A percentile compares a stretch with the other conserved stretches of the same genome.
phyloP scores from a whole-genome alignment of 371 early-diverging fungal genomes.

The Mucor sp. region DNA sequence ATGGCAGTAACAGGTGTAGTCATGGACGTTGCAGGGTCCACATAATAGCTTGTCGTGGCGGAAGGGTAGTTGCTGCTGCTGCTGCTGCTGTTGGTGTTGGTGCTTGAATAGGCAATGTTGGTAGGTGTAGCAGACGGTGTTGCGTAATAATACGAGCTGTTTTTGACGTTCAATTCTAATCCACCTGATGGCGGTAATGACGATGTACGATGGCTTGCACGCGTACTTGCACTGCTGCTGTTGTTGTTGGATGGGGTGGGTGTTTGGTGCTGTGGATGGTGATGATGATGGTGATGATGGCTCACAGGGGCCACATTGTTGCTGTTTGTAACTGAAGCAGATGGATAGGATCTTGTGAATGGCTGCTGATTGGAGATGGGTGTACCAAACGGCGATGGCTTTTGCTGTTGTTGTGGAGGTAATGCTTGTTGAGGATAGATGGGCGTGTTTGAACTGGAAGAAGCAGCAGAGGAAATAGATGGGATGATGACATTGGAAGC shows the following conservation, averaged over 20 bases:
- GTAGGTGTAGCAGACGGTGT: constrained; percentile 19
- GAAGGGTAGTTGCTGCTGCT: constrained; percentile 1
- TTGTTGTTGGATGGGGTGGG: not conserved
- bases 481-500: not conserved
- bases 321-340: constrained; percentile 1
- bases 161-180: constrained; percentile 6
- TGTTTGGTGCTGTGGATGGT: constrained; percentile 7
- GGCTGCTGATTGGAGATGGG: not conserved
- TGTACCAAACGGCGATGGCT: constrained; percentile 10
- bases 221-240: not conserved
- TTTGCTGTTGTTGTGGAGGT: constrained; percentile 8
- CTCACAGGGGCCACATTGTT: constrained; percentile 9
- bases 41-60: constrained; percentile 10
- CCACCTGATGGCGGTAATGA: constrained; percentile 10
- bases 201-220: constrained; percentile 15
- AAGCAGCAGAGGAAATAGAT: not conserved
- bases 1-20: not conserved
- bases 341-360: not conserved
- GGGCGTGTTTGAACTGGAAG: not conserved
- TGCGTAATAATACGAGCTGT: constrained; percentile 15
- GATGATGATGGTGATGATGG: constrained; percentile 17
- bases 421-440: not conserved
- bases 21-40: not conserved
- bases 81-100: not conserved
- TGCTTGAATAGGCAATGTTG: not conserved